A percentile compares a stretch with the other conserved stretches of the same genome.
Evolutionary conservation across 1,284 basidiomycete species (phyloP).

Genomic region (Pseudozyma pruni): DNA sequence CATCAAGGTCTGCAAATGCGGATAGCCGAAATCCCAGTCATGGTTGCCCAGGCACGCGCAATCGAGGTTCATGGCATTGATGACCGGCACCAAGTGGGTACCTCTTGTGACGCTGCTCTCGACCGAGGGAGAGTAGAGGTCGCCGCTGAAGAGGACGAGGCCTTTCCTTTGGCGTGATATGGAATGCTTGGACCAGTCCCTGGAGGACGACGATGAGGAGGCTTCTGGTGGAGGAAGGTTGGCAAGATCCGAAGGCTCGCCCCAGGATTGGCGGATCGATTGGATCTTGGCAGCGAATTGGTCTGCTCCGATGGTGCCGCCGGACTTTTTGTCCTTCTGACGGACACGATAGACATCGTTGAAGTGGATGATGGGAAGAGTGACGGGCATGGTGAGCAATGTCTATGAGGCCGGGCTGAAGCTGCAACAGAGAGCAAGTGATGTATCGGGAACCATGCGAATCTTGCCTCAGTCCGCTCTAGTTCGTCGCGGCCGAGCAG

Average conservation of each 20-base stretch:
- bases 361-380: conserved; percentile 58
- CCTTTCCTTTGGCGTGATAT: conserved; percentile 69
- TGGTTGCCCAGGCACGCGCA: conserved; percentile 73
- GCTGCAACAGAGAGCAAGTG: background rate
- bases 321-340: conserved; percentile 38
- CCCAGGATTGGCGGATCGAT: conserved; percentile 50
- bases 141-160: conserved; percentile 85
- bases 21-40: conserved; percentile 57
- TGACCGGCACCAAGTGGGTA: conserved; percentile 81
- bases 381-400: conserved; percentile 23
- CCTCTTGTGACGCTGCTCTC: conserved; percentile 89
- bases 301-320: conserved; percentile 64
- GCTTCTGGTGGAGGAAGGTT: conserved; percentile 27
- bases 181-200: conserved; percentile 29
- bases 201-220: conserved; percentile 2
- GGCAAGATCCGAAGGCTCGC: conserved; percentile 33
- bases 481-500: too few relatives aligned
- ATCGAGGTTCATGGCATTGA: conserved; percentile 53
- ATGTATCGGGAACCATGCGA: too few relatives aligned
- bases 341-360: conserved; percentile 62
- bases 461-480: too few relatives aligned
- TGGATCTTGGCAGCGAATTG: conserved; percentile 69
- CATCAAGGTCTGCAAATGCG: conserved; percentile 38
- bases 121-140: conserved; percentile 78
- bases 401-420: background rate